phyloP scores from a whole-genome alignment of 2,329 filamentous ascomycete species.

The Alternaria infectoria region DNA sequence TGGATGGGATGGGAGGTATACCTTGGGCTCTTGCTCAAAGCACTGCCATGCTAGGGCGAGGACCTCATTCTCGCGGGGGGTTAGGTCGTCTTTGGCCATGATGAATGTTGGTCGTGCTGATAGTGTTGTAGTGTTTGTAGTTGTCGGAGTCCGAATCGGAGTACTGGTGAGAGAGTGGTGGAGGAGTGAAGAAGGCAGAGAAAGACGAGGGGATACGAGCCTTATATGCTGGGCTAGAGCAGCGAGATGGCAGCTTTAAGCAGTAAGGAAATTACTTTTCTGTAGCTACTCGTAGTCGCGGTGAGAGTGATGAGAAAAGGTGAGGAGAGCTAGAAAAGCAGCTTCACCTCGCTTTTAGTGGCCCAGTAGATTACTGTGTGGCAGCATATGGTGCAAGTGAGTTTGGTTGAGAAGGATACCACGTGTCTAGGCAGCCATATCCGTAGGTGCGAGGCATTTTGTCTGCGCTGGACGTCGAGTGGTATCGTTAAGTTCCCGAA shows the following conservation, averaged over 20 bases:
- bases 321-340: slow-evolving; percentile 1
- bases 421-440: neutral
- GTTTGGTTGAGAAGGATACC: neutral
- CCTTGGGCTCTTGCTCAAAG: slow-evolving; percentile 42
- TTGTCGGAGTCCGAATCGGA: too few species aligned
- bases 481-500: neutral
- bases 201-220: neutral
- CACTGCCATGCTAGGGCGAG: slow-evolving; percentile 45
- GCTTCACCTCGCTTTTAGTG: slow-evolving; percentile 3
- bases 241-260: neutral
- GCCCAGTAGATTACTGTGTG: neutral
- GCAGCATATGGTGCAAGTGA: neutral
- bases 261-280: too few species aligned
- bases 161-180: neutral
- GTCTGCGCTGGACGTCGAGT: neutral
- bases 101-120: too few species aligned
- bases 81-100: slow-evolving; percentile 23
- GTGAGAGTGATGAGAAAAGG: slow-evolving; percentile 13
- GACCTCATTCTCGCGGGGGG: slow-evolving; percentile 37
- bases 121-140: too few species aligned
- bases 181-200: neutral
- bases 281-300: neutral
- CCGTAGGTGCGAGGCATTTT: neutral
- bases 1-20: too few species aligned
- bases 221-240: neutral